Base-by-base conservation (phyloP, 148 eudicot species). In the Camellia japonica region DNA sequence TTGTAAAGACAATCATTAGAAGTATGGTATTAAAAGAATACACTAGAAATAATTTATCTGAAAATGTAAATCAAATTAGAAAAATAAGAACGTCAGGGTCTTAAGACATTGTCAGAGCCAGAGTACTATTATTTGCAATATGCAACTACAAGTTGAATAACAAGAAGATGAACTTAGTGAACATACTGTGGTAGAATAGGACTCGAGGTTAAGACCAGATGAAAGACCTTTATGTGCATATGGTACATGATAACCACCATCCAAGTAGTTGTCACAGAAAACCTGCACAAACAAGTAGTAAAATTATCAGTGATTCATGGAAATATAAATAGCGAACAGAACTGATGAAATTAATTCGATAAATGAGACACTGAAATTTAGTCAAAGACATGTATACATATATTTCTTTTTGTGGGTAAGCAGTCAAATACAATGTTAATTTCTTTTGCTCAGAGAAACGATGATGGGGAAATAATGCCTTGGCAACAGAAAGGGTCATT, bases 221-320 rank as follows among this genome's bases (percentile, higher is more conserved):
- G 93, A 93, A 74, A 91, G 91, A 69, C 89, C 91, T 87, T 86
- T 91, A 84, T 91, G 95, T 43, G 95, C 95, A 79, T 85, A 91
- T 20, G 93, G 93, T 3, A 91, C 95, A 77, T 91, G 95, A 82
- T 91, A 91, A 58, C 95, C 95, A 70, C 95, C 95, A 82, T 91
- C 95, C 78, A 91, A 87, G 81, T 91, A 91, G 81, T 91, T 91
- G 87, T 91, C 95, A 58, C 95, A 91, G 83, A 90, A 91, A 0
- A 91, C 95, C 95, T 91, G 83, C 80, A 84, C 19, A 67, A 71
- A 66, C 52, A 70, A 60, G 13, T 11, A 43, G 3, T 3, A 68
- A 61, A 61, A 15, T 71, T 19, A 8, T 20, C n/a, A 13, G 69
- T 43, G 43, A 44, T 62, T 56, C 42, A 14, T 11, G 16, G 63